Evolutionary conservation across 208 protist genomes (phyloP), one percentile per base, ranked within the genome.

Genomic region (Trypanosoma scelopori): DNA sequence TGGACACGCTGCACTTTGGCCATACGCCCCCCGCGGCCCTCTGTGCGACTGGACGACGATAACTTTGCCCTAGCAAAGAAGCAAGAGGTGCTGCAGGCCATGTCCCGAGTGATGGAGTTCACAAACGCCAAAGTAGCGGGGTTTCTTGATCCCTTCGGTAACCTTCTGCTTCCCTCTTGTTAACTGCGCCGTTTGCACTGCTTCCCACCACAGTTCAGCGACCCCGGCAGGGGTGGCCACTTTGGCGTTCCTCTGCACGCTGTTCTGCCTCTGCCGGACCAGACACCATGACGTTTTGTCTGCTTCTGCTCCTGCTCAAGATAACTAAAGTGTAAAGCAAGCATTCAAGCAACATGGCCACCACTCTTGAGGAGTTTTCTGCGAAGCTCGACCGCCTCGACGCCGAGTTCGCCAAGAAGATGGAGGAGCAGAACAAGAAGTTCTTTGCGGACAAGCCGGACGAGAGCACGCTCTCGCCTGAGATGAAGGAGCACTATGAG

Each of bases 401-500:
- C 69, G 81, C 81, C 43, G 91, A 96, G 84, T 93, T 94, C 59
- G 77, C 77, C 48, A 92, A 91, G 79, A 94, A 94, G 84, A 94
- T 96, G 89, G 88, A 94, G 77, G 88, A 94, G 61, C 91, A 94
- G 79, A 94, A 94, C 82, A 90, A 92, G 73, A 93, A 89, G 76
- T 94, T 96, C 79, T 96, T 96, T 66, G 87, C 88, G 49, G 87
- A 94, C 82, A 94, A 94, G 76, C 90, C 90, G 39, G 87, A 93
- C 55, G 87, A 96, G 66, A 81, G 75, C 57, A 91, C 88, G 23
- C 85, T 96, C 63, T 96, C 90, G 11, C 87, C 87, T 39, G 88
- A 96, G 75, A 93, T 94, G 85, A 94, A 92, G 82, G 87, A 94
- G 76, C 88, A 94, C 85, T 96, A 94, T 63, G 87, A 92, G 61